Evolutionary conservation across 2,329 filamentous ascomycete species (phyloP), one percentile per base, ranked within the genome.

Genomic region (Fusarium sublunatum): DNA sequence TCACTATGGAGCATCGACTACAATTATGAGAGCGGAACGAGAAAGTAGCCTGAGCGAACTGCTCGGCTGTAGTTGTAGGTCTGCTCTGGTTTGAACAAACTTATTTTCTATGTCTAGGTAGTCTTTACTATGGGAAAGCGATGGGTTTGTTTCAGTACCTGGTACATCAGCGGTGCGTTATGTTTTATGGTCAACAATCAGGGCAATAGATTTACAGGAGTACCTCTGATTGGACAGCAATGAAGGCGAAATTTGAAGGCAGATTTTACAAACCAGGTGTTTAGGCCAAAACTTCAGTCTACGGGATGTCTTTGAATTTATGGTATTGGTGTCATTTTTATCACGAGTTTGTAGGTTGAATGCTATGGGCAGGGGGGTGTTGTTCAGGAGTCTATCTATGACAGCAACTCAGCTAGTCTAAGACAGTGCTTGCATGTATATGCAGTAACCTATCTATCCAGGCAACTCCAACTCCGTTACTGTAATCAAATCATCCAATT

Each of bases 1-100:
- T 81, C 83, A 11, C 74, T 89, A 13, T 88, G 86, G 86, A 86
- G 80, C 61, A 70, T 88, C 25, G 86, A 88, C 67, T 79, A 87
- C 41, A 86, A 78, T 61, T 82, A 84, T 45, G 84, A 84, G 64
- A 82, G 79, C 38, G 66, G 70, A 2, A 49, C 53, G n/a, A 73
- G 66, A 64, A 72, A 63, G 60, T 73, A 67, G 61, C 31, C 22
- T 4, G 38, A 6, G 9, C 19, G 15, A n/a, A 12, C 13, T 19
- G 26, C 19, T 48, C 32, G 28, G 5, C 28, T 49, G 31, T 34
- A 25, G 25, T 28, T 32, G 26, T 40, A 19, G 47, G 45, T 44
- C 29, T 49, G 46, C 25, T 45, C 29, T 32, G 45, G 13, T 25
- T 34, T 12, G 38, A 43, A 34, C 40, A 36, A 41, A 19, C 12